Conservation (phyloP, 2,329 filamentous ascomycete genomes). For the Colletotrichum viniferum region DNA sequence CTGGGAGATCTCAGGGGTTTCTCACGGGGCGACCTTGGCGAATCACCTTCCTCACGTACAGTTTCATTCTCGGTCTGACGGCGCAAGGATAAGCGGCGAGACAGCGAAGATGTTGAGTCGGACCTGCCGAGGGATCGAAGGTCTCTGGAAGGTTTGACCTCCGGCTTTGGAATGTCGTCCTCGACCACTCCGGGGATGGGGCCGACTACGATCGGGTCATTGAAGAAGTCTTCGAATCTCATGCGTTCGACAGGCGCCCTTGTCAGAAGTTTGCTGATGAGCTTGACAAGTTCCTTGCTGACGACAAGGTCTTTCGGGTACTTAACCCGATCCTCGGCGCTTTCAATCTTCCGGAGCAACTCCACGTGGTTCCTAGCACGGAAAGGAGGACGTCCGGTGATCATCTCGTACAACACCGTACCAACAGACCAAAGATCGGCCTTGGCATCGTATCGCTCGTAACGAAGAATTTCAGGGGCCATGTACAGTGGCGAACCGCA, state of each 20-base stretch:
- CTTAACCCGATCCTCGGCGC: slow-evolving; percentile 81
- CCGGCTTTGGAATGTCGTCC: slow-evolving; percentile 66
- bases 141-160: slow-evolving; percentile 38
- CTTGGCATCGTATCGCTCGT: slow-evolving; percentile 96
- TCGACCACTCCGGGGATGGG: slow-evolving; percentile 82
- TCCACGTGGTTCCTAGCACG: slow-evolving; percentile 94
- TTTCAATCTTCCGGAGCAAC: slow-evolving; percentile 88
- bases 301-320: slow-evolving; percentile 77
- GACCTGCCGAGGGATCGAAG: slow-evolving; percentile 29
- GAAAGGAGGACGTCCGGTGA: slow-evolving; percentile 88
- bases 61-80: slow-evolving; percentile 45
- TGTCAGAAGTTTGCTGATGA: slow-evolving; percentile 84
- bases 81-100: slow-evolving; percentile 41
- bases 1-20: slow-evolving; percentile 45
- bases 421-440: slow-evolving; percentile 98
- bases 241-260: slow-evolving; percentile 84
- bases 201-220: slow-evolving; percentile 71
- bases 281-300: slow-evolving; percentile 76
- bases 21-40: slow-evolving; percentile 47
- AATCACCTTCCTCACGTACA: slow-evolving; percentile 35
- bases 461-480: slow-evolving; percentile 96
- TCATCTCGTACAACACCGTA: slow-evolving; percentile 95
- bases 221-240: slow-evolving; percentile 86
- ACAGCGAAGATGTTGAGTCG: slow-evolving; percentile 31
- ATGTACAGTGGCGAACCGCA: slow-evolving; percentile 98